Percentiles rank a stretch among this genome's conserved stretches.
phyloP scores from a whole-genome alignment of 768 basidiomycete species.

The Kondoa malvinella region DNA sequence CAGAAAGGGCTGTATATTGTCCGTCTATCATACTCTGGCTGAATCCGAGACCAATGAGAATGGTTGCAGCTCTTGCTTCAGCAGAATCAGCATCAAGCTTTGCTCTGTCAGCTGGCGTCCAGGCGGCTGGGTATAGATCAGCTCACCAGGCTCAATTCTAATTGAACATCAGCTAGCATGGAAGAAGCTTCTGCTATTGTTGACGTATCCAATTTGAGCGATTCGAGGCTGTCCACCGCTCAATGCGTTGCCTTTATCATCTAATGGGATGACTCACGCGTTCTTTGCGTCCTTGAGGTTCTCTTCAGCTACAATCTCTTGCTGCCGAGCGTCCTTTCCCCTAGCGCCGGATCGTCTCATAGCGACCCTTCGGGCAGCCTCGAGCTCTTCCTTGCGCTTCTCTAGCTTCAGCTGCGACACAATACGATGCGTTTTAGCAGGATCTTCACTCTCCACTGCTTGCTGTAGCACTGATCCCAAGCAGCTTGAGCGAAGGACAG shows the following conservation, averaged over 20 bases:
- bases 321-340: slow-evolving; percentile 37
- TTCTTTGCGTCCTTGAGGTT: slow-evolving; percentile 32
- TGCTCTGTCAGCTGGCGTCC: neutral
- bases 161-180: slow-evolving; percentile 26
- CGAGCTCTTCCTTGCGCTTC: slow-evolving; percentile 12
- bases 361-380: slow-evolving; percentile 21
- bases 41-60: slow-evolving; percentile 50
- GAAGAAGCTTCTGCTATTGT: slow-evolving; percentile 21
- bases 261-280: slow-evolving; percentile 23
- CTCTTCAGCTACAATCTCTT: slow-evolving; percentile 38
- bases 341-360: slow-evolving; percentile 26
- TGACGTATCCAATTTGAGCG: neutral
- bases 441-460: neutral
- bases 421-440: neutral
- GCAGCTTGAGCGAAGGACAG: neutral
- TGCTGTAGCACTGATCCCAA: neutral
- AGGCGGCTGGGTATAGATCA: slow-evolving; percentile 2
- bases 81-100: slow-evolving; percentile 28
- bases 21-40: slow-evolving; percentile 31
- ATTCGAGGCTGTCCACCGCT: neutral
- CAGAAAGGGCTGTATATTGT: slow-evolving; percentile 40
- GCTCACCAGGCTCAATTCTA: slow-evolving; percentile 29
- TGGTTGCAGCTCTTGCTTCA: slow-evolving; percentile 36
- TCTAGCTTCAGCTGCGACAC: neutral
- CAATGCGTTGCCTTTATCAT: neutral